Evolutionary conservation across 495 filamentous ascomycete species (phyloP).

Genomic region (Trichoderma parareesei): DNA sequence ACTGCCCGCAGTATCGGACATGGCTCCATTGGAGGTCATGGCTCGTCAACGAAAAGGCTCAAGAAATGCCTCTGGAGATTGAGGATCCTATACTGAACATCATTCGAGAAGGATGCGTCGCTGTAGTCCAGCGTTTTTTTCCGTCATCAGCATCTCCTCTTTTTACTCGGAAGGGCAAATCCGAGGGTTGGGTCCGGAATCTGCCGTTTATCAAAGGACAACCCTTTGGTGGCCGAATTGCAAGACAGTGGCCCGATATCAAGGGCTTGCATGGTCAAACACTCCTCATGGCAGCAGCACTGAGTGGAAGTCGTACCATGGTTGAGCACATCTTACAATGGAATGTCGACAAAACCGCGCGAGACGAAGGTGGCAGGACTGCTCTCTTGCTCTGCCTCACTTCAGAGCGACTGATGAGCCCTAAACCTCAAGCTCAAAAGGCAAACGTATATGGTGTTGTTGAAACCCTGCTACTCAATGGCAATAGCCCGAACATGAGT

Average conservation of each 20-base stretch:
- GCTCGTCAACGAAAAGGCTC: neutral
- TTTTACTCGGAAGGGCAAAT: neutral
- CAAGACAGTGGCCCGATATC: neutral
- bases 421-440: neutral
- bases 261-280: neutral
- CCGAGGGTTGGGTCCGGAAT: neutral
- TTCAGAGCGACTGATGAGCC: neutral
- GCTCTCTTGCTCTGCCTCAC: neutral
- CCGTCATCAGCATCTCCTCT: neutral
- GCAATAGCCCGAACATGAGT: neutral
- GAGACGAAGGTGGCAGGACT: neutral
- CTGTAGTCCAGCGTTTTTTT: neutral
- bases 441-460: neutral
- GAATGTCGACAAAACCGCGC: neutral
- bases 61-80: neutral
- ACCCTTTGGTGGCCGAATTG: neutral
- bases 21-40: constrained; percentile 5
- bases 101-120: neutral
- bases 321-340: neutral
- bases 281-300: neutral
- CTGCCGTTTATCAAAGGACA: neutral
- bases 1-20: neutral
- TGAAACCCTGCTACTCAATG: neutral
- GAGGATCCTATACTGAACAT: neutral
- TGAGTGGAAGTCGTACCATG: neutral